Base-by-base conservation (phyloP, 345 rosid species). In the Syzygium oleosum region DNA sequence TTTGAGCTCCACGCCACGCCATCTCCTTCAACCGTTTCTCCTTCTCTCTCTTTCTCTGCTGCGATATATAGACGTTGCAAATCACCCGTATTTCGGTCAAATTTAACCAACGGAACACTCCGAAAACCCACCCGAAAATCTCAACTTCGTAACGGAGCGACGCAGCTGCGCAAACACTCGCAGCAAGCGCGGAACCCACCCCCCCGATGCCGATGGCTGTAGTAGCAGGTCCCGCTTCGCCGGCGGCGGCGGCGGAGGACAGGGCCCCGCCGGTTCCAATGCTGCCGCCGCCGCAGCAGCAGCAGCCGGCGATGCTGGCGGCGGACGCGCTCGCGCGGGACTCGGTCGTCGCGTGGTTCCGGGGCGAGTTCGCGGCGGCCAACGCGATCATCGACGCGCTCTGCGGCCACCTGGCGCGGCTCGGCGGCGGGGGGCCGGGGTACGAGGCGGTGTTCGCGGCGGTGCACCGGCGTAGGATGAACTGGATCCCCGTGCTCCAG, bases 361-460 rank as follows among this genome's bases (percentile, higher is more conserved):
- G 98, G 4, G 96, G 99, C 5, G 99, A 98, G 93, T 98, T 98
- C 88, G 99, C 99, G 16, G 99, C 99, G n/a, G 98, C 99, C 56
- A 98, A 98, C 90, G 98, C 99, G 58, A 95, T 98, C 52, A 98
- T 98, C 87, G 99, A 98, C 79, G 94, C 93, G 12, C 96, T 98
- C 21, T 98, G 99, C 89, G 93, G 91, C 6, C 99, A 98, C 93
- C 91, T 97, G 12, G 90, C 92, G 65, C 88, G 90, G 89, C 87
- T 92, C 65, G 68, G 90, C 25, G 88, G 86, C 6, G 86, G 84
- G 7, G 22, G 68, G 5, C 88, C 93, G 19, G 96, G 92, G 65
- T 97, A 96, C 89, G 98, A 93, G 85, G 89, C 91, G 46, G 95
- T 93, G 29, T 95, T 98, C 91, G 91, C 94, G 84, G 99, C 98